Percentiles rank a stretch among this genome's conserved stretches.
phyloP scores from a whole-genome alignment of 192 early-diverging fungal species.

The Coemansia sp. region DNA sequence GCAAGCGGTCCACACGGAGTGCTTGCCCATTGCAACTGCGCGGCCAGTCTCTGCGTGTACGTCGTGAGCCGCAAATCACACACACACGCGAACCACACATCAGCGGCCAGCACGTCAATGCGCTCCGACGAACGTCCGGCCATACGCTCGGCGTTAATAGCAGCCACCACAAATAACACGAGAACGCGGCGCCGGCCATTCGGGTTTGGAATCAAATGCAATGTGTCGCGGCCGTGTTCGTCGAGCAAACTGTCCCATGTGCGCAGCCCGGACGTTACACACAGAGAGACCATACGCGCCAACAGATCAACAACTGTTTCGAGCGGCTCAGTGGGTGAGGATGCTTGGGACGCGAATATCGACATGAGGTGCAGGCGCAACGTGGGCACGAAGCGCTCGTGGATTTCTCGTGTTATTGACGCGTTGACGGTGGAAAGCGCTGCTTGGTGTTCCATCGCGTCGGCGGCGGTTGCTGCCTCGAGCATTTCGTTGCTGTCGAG shows the following conservation, averaged over 20 bases:
- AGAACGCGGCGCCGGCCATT: constrained; percentile 36
- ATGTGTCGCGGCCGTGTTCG: constrained; percentile 46
- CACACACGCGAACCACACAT: constrained; percentile 44
- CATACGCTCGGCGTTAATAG: constrained; percentile 11
- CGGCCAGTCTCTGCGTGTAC: constrained; percentile 29
- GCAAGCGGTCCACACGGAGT: neutral
- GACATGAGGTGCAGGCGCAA: constrained; percentile 35
- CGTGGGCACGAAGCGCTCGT: constrained; percentile 30
- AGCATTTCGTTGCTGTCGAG: constrained; percentile 36
- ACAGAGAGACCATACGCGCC: constrained; percentile 30
- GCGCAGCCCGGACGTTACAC: constrained; percentile 36
- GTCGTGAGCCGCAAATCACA: constrained; percentile 31
- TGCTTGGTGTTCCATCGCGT: constrained; percentile 29
- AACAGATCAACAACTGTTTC: constrained; percentile 13
- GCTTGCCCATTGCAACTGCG: constrained; percentile 33
- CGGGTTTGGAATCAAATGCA: constrained; percentile 32
- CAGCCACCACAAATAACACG: constrained; percentile 22
- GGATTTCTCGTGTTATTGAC: constrained; percentile 16
- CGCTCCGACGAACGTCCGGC: constrained; percentile 13
- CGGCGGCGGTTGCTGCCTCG: constrained; percentile 32
- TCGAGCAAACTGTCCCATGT: constrained; percentile 54
- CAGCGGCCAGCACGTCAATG: constrained; percentile 16
- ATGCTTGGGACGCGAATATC: constrained; percentile 15
- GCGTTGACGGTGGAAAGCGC: constrained; percentile 16
- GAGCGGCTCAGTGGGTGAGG: constrained; percentile 9